phyloP scores from a whole-genome alignment of 768 basidiomycete species.

The Leccinum ochraceum region DNA sequence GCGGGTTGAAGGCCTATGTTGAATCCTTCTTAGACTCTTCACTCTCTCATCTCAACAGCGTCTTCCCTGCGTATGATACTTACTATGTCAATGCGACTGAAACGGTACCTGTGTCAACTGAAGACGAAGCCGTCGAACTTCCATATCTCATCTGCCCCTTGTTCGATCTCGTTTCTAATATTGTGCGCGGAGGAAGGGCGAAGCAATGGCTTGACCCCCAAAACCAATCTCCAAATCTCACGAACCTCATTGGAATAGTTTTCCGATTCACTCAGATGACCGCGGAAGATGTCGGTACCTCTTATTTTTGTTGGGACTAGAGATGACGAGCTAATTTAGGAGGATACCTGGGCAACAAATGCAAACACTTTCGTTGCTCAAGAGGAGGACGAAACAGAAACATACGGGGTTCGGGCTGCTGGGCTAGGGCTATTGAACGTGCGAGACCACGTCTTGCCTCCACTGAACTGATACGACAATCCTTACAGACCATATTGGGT shows the following conservation, averaged over 20 bases:
- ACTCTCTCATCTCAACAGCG: conserved; percentile 56
- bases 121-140: conserved; percentile 77
- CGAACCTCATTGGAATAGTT: conserved; percentile 51
- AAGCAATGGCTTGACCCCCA: conserved; percentile 60
- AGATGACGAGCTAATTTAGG: conserved; percentile 46
- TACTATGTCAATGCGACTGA: conserved; percentile 62
- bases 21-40: conserved; percentile 58
- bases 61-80: conserved; percentile 59
- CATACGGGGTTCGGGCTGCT: conserved; percentile 80
- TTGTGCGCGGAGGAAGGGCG: conserved; percentile 63
- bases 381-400: conserved; percentile 87
- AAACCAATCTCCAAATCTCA: conserved; percentile 38
- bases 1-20: conserved; percentile 63
- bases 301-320: background rate
- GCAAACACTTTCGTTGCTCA: conserved; percentile 93
- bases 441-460: conserved; percentile 12
- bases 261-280: conserved; percentile 86
- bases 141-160: conserved; percentile 76
- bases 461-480: conserved; percentile 5
- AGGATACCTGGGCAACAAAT: conserved; percentile 87
- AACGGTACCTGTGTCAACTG: conserved; percentile 61
- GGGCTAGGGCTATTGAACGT: conserved; percentile 85
- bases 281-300: conserved; percentile 70
- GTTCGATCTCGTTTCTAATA: conserved; percentile 74
- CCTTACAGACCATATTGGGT: conserved; percentile 55